Conservation (phyloP, 495 filamentous ascomycete species). For the Trichoderma gamsii region DNA sequence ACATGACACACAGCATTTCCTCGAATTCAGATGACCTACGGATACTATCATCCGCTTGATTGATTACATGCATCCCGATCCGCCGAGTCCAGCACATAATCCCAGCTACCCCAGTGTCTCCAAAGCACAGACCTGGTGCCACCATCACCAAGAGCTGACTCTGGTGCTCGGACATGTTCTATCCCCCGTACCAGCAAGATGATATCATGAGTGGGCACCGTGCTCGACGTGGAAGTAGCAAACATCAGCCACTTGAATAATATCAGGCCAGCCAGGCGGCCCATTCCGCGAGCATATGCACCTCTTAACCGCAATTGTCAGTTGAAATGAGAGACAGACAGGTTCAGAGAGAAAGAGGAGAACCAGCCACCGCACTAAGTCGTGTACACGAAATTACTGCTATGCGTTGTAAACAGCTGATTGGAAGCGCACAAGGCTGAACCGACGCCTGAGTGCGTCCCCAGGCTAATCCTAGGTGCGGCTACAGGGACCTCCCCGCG, state of each 20-base stretch:
- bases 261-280: background rate
- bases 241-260: slow-evolving; percentile 4
- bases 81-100: no score
- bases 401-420: background rate
- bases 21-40: no score
- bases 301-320: background rate
- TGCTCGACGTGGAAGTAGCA: background rate
- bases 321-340: background rate
- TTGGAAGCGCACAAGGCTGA: background rate
- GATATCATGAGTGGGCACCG: background rate
- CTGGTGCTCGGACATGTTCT: background rate
- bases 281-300: background rate
- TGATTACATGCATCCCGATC: no score
- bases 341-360: background rate
- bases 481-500: background rate
- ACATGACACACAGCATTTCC: no score
- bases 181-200: background rate
- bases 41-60: no score
- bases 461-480: background rate
- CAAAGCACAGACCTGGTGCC: background rate
- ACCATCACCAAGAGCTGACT: background rate
- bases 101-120: no score
- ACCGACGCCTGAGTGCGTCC: background rate
- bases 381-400: background rate
- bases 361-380: background rate